Conservation (phyloP, 768 basidiomycete genomes). For the Terana coerulea region DNA sequence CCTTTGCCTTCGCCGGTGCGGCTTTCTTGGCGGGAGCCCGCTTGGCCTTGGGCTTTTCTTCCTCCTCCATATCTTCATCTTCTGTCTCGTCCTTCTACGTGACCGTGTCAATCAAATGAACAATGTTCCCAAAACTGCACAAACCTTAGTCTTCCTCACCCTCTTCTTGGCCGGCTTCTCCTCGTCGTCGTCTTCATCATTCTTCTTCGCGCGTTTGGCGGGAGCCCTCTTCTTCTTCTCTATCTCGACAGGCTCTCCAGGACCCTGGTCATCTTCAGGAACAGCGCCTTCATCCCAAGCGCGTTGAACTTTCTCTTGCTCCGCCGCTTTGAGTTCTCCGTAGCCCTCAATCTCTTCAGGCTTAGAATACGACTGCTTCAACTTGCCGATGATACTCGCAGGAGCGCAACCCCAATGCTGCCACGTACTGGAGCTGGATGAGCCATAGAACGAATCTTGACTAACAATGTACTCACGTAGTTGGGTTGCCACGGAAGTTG, state of each 20-base stretch:
- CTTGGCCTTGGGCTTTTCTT: conserved; percentile 54
- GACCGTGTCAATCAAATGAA: background rate
- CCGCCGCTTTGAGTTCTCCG: conserved; percentile 34
- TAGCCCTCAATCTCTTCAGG: conserved; percentile 41
- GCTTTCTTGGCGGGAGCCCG: conserved; percentile 34
- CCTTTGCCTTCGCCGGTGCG: conserved; percentile 43
- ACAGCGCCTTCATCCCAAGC: conserved; percentile 42
- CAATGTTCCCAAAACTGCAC: background rate
- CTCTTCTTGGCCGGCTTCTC: conserved; percentile 26
- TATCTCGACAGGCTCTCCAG: conserved; percentile 24
- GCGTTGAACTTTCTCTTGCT: conserved; percentile 38
- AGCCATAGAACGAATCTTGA: background rate
- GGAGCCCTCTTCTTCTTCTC: conserved; percentile 24
- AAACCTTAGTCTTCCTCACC: conserved; percentile 27
- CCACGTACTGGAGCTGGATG: conserved; percentile 28
- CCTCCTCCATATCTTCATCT: conserved; percentile 16
- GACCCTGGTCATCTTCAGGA: conserved; percentile 31
- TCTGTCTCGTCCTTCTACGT: conserved; percentile 21
- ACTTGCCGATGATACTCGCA: conserved; percentile 30
- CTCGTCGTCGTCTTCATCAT: conserved; percentile 18
- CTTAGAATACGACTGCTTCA: conserved; percentile 34
- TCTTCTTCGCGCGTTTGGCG: conserved; percentile 28
- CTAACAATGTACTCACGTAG: conserved; percentile 19
- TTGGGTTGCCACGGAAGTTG: conserved; percentile 34
- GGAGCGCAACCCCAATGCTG: conserved; percentile 44